Conservation (phyloP, 1,139 yeast species). For the Hyphopichia burtonii region DNA sequence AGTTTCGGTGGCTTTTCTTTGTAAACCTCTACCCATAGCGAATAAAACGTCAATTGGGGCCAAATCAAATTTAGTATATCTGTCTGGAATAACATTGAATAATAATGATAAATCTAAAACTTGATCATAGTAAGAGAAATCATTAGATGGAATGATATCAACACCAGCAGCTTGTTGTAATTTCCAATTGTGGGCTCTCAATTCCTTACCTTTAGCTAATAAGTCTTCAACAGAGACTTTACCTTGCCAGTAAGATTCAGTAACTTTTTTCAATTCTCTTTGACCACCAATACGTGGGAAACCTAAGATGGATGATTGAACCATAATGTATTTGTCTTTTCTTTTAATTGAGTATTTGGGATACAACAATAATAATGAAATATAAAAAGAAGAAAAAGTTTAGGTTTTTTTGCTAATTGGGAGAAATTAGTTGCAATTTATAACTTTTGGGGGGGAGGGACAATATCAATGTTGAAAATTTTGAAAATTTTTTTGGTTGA, state of each 20-base stretch:
- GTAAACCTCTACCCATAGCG: conserved; percentile 99
- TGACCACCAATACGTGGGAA: conserved; percentile 99
- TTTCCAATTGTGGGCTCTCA: conserved; percentile 97
- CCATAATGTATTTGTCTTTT: conserved; percentile 51
- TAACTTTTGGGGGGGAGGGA: too few relatives aligned
- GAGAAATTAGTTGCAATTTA: too few relatives aligned
- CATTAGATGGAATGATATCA: conserved; percentile 94
- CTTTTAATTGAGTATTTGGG: neutral
- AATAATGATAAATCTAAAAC: conserved; percentile 88
- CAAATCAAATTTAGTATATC: conserved; percentile 90
- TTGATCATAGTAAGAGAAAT: conserved; percentile 97
- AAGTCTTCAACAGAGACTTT: conserved; percentile 86
- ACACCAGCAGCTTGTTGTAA: conserved; percentile 97
- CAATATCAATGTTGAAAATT: too few relatives aligned
- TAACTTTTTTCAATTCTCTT: conserved; percentile 98
- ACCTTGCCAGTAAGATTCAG: conserved; percentile 98
- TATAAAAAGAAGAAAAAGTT: neutral
- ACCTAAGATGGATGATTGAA: conserved; percentile 94
- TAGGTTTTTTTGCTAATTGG: neutral
- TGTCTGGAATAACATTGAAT: conserved; percentile 94
- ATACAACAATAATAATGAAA: neutral
- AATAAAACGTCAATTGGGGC: conserved; percentile 89
- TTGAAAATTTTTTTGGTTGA: neutral
- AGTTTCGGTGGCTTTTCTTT: conserved; percentile 90
- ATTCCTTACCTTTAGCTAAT: conserved; percentile 88